phyloP scores from a whole-genome alignment of 2,329 filamentous ascomycete species.

The Phoma herbarum region DNA sequence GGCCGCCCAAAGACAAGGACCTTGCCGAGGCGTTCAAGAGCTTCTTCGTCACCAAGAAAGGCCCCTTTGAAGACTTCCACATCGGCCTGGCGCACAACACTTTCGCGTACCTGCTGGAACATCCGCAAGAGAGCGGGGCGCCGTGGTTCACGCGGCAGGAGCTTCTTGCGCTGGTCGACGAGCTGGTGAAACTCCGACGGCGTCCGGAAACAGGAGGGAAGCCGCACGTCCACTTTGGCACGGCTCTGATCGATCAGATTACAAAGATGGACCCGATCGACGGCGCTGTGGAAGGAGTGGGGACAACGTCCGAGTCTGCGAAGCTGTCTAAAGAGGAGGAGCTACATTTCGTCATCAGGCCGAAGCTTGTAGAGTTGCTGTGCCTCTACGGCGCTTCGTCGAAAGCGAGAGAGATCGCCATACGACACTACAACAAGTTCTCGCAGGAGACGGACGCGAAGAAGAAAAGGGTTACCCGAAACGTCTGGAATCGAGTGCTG shows the following conservation, averaged over 20 bases:
- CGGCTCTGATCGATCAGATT: slow-evolving; percentile 42
- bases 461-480: slow-evolving; percentile 2
- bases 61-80: slow-evolving; percentile 41
- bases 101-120: slow-evolving; percentile 66
- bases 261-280: slow-evolving; percentile 9
- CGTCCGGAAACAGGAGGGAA: slow-evolving; percentile 50
- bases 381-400: slow-evolving; percentile 36
- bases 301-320: not conserved
- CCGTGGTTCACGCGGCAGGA: slow-evolving; percentile 44
- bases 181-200: slow-evolving; percentile 27
- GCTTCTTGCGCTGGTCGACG: slow-evolving; percentile 25
- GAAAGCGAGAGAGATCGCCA: slow-evolving; percentile 39
- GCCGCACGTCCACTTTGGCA: slow-evolving; percentile 53
- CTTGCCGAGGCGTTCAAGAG: slow-evolving; percentile 64
- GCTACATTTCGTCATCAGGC: slow-evolving; percentile 13
- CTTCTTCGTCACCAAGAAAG: slow-evolving; percentile 40
- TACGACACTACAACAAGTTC: slow-evolving; percentile 22
- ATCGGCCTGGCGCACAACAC: slow-evolving; percentile 68
- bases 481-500: slow-evolving; percentile 56
- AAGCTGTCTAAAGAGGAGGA: slow-evolving; percentile 13
- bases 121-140: slow-evolving; percentile 32
- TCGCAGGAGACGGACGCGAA: slow-evolving; percentile 5
- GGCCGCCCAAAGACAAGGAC: slow-evolving; percentile 70
- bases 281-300: not conserved
- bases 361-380: slow-evolving; percentile 31